A percentile compares a stretch with the other conserved stretches of the same genome.
phyloP scores from a whole-genome alignment of 2,329 filamentous ascomycete genomes.

The Cercospora citrullina region DNA sequence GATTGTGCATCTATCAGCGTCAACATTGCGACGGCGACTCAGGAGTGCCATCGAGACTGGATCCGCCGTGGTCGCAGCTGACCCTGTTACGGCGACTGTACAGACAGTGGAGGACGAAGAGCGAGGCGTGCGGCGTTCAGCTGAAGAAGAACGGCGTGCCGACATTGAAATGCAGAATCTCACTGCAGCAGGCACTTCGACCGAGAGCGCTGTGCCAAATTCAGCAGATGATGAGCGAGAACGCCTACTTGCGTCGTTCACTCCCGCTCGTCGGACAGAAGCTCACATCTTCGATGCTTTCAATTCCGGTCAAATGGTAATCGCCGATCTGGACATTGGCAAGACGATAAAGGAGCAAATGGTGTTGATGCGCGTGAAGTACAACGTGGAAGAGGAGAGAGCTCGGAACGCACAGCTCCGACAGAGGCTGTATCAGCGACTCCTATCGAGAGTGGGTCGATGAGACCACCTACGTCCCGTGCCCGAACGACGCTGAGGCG shows the following conservation, averaged over 20 bases:
- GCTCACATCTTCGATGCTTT: conserved; percentile 47
- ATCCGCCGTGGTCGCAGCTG: conserved; percentile 25
- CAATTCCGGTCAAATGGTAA: conserved; percentile 49
- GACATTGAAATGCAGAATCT: conserved; percentile 46
- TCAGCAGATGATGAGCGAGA: conserved; percentile 22
- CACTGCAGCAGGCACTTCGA: conserved; percentile 26
- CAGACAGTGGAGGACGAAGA: conserved; percentile 64
- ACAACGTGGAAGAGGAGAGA: not conserved
- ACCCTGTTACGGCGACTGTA: conserved; percentile 21
- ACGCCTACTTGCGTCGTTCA: conserved; percentile 22
- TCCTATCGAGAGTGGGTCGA: not conserved
- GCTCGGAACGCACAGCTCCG: not conserved
- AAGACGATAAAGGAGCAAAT: conserved; percentile 47
- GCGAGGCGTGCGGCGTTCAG: conserved; percentile 51
- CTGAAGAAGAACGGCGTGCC: conserved; percentile 39
- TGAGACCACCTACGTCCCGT: not conserved
- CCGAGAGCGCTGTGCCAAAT: conserved; percentile 13
- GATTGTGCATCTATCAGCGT: conserved; percentile 57
- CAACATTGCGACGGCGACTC: conserved; percentile 53
- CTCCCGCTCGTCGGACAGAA: conserved; percentile 31
- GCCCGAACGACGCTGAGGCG: not conserved
- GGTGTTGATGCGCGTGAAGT: conserved; percentile 17
- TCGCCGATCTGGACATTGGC: conserved; percentile 47
- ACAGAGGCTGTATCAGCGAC: not conserved
- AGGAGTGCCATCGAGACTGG: conserved; percentile 37